Base-by-base conservation (phyloP, 441 rosid species). In the Melianthus villosus region DNA sequence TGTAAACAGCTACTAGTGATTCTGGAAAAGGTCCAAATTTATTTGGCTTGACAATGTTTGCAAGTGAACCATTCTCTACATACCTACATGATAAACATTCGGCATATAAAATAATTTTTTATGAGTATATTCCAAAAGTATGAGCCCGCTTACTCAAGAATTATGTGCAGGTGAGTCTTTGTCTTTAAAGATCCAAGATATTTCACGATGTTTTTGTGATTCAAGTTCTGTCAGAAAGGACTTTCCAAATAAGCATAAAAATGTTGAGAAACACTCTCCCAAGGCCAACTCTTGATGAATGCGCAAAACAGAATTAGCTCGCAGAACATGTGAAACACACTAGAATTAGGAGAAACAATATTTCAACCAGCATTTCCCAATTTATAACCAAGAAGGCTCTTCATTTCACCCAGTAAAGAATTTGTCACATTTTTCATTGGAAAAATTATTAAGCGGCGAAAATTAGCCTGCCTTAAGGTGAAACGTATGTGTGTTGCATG, bases 1-100 rank as follows among this genome's bases (percentile, higher is more conserved):
- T 91, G 64, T 85, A 91, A 56, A 85, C 79, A 50, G 93, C 84
- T 57, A 91, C 99, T 72, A 91, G 59, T 5, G 94, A 79, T 53
- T 91, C 99, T 16, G 99, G 98, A 53, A 91, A 79, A 44, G 99
- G 99, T 48, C 99, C 96, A 60, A 91, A 91, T 49, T 85, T 91
- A 62, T 85, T 91, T 48, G 99, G 99, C 74, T 85, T 91, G 41
- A 91, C 85, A 45, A 91, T 91, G 63, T 85, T 91, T 28, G 99
- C 99, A 53, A 91, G 93, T 9, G 99, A 91, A 33, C 99, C 99
- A 68, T 91, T 91, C 75, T 91, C 99, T 56, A 82, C 99, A 28
- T 85, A 85, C 74, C 99, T 91, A 58, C 25, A 60, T 42, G 48
- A 59, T 44, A 38, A 55, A 42, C 19, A 54, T 34, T 46, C 34